Evolutionary conservation across 2,329 filamentous ascomycete genomes (phyloP).

Genomic region (Beauveria caledonica): DNA sequence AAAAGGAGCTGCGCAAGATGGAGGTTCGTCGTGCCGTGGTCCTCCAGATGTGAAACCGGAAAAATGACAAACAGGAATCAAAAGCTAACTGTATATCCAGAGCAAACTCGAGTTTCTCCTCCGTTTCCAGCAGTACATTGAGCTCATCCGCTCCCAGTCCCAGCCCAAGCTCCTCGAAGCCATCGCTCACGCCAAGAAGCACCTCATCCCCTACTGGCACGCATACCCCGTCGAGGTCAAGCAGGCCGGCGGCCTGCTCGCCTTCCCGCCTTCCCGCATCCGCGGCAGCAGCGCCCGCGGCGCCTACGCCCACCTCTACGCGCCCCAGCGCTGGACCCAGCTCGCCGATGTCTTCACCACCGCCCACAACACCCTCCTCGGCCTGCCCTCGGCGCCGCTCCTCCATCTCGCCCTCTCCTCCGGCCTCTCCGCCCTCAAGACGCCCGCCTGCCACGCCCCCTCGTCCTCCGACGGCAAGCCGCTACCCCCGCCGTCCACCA

Average conservation of each 20-base stretch:
- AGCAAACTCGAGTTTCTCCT: constrained; percentile 89
- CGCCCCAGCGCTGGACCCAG: constrained; percentile 60
- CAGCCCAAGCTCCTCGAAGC: constrained; percentile 64
- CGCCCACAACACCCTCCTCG: constrained; percentile 80
- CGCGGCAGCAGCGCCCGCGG: constrained; percentile 25
- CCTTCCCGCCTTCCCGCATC: constrained; percentile 51
- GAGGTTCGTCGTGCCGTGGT: constrained; percentile 44
- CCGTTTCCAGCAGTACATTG: constrained; percentile 89
- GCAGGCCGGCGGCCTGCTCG: constrained; percentile 72
- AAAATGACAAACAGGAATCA: neutral
- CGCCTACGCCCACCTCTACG: constrained; percentile 56
- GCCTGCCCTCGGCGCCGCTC: constrained; percentile 72
- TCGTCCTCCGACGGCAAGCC: constrained; percentile 28
- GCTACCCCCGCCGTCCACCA: constrained; percentile 26
- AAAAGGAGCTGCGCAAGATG: constrained; percentile 82
- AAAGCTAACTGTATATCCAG: constrained; percentile 26
- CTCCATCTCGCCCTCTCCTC: constrained; percentile 86
- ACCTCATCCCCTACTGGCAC: constrained; percentile 62
- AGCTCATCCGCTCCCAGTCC: constrained; percentile 65
- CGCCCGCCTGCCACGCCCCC: constrained; percentile 77
- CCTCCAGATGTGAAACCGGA: too few relatives aligned
- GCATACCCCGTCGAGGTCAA: constrained; percentile 61
- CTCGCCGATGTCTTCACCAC: constrained; percentile 74
- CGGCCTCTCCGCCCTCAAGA: constrained; percentile 90
- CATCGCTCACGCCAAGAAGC: constrained; percentile 72